Evolutionary conservation across 257 asterid species (phyloP), one percentile per base, ranked within the genome.

Genomic region (Rhazya stricta): DNA sequence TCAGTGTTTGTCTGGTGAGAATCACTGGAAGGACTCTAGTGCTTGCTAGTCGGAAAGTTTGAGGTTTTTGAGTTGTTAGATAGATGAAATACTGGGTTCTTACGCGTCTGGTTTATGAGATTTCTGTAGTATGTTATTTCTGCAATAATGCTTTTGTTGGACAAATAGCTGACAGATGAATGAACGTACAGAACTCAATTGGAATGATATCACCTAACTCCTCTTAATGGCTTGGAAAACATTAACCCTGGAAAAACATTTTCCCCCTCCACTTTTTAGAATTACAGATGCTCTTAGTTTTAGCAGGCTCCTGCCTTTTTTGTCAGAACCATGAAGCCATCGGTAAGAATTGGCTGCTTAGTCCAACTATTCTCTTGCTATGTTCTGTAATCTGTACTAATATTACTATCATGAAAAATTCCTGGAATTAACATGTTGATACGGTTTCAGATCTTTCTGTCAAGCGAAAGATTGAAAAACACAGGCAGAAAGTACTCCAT

Each of bases 401-500:
- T 27, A 5, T 43, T 25, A 69, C 21, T 11, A 18, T 25, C 19
- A 41, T 63, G 43, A 32, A 30, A 42, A 29, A 36, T 58, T 29
- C 18, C 37, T 74, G 32, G 36, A 36, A 18, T 27, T 29, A 15
- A n/a, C 25, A 30, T 19, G 46, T 50, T 4, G 9, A 32, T 34
- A 5, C 60, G 71, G 74, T 21, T 69, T 23, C 86, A 95, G 99
- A 95, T 86, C 92, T 89, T 77, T 84, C 98, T 71, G 90, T 81
- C 54, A 91, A 83, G 81, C 86, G 93, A 30, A 95, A 92, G 89
- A 92, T 95, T 79, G 98, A 95, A 78, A 95, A 92, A 79, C 87
- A 78, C 78, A 82, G 96, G 82, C 93, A 88, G 54, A 89, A 85
- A 77, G 96, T 91, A 36, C 87, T 95, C 61, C 89, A 87, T 15